These are phyloP conservation scores for Phaeosphaeria sp. DNA, from an alignment of 2,329 filamentous ascomycete genomes.

Conservation along the genomic window DNA sequence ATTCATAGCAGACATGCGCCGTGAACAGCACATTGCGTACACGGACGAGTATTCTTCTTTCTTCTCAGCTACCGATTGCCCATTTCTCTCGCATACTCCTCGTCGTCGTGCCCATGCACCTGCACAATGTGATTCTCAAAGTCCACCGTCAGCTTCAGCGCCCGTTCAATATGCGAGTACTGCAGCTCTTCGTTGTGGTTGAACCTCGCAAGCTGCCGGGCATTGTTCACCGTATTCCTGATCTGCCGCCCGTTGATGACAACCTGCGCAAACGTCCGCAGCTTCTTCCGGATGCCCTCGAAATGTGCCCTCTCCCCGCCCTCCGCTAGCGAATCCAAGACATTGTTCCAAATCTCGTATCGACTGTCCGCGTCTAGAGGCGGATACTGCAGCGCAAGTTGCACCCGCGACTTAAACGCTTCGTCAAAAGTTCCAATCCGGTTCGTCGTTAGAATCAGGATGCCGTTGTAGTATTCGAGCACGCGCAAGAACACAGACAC, in stretches of 20 bases:
- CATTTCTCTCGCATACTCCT: slow-evolving; percentile 3
- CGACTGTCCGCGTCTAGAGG: slow-evolving; percentile 50
- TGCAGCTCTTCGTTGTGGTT: not conserved
- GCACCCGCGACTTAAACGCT: slow-evolving; percentile 45
- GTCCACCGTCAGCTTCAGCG: not conserved
- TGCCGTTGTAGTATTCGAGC: slow-evolving; percentile 52
- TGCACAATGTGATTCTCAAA: not conserved
- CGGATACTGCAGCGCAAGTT: slow-evolving; percentile 54
- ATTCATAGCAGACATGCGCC: too few relatives aligned
- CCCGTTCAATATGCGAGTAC: not conserved
- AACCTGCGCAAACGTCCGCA: slow-evolving; percentile 35
- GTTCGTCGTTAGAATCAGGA: slow-evolving; percentile 54
- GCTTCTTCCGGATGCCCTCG: slow-evolving; percentile 30
- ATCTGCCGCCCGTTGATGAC: slow-evolving; percentile 50
- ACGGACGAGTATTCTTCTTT: too few relatives aligned
- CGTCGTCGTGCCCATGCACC: slow-evolving; percentile 4
- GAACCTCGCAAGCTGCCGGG: slow-evolving; percentile 28
- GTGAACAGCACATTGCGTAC: too few relatives aligned
- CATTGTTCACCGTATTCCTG: slow-evolving; percentile 50
- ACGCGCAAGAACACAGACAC: slow-evolving; percentile 39
- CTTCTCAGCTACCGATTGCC: not conserved
- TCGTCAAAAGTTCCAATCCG: slow-evolving; percentile 49
- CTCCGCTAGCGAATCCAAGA: not conserved
- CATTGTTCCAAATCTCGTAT: slow-evolving; percentile 48
- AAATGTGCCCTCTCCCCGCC: slow-evolving; percentile 3